phyloP scores from a whole-genome alignment of 1,139 yeast genomes.

The Protomyces inundatus region DNA sequence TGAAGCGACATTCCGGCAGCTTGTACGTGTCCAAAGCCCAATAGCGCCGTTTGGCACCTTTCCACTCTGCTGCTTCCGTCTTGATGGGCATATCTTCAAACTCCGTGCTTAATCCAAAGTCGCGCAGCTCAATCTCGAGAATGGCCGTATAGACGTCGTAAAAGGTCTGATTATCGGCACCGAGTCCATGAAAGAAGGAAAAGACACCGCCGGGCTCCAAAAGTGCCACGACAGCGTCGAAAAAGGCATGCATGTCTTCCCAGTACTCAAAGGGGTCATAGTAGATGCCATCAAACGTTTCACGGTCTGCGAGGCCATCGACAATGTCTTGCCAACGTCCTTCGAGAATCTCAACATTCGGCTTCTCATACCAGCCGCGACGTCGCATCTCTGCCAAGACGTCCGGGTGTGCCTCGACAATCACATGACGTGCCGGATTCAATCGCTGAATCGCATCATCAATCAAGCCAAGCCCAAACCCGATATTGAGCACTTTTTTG shows the following conservation, averaged over 20 bases:
- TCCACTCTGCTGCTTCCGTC: constrained; percentile 49
- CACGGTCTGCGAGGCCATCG: constrained; percentile 55
- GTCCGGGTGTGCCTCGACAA: constrained; percentile 93
- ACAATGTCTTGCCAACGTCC: constrained; percentile 90
- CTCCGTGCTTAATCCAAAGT: constrained; percentile 65
- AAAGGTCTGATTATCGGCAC: constrained; percentile 86
- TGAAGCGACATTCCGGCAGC: constrained; percentile 26
- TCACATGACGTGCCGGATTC: constrained; percentile 67
- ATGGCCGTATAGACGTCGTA: constrained; percentile 84
- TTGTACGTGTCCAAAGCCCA: constrained; percentile 45
- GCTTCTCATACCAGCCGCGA: constrained; percentile 82
- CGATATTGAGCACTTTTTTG: constrained; percentile 63
- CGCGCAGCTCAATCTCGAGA: constrained; percentile 70
- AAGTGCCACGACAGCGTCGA: constrained; percentile 74
- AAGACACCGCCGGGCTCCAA: constrained; percentile 75
- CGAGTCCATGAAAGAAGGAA: constrained; percentile 88
- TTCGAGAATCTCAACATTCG: constrained; percentile 65
- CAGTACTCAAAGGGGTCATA: constrained; percentile 90
- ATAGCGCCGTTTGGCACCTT: constrained; percentile 62
- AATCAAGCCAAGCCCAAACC: constrained; percentile 95
- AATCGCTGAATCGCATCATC: constrained; percentile 65
- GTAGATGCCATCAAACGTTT: constrained; percentile 82
- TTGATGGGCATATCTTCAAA: constrained; percentile 42
- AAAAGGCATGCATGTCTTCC: constrained; percentile 77
- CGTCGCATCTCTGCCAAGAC: constrained; percentile 60